Percentiles rank a stretch among this genome's conserved stretches.
Evolutionary conservation across 306 rosid species (phyloP).

Genomic region (Vicia villosa): DNA sequence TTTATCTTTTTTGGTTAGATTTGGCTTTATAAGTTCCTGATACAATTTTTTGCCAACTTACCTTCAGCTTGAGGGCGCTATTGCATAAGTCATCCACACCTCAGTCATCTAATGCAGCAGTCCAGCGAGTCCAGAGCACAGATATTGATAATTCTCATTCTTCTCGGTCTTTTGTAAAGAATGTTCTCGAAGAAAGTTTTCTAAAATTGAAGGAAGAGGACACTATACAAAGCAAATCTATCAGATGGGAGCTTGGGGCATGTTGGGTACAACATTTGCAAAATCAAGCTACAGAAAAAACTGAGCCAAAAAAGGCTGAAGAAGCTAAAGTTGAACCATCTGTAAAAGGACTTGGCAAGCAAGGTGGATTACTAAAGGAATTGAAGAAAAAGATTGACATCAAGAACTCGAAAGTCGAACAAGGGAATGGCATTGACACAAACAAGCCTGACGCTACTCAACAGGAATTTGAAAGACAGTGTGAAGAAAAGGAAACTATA

Average conservation of each 20-base stretch:
- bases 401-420: constrained; percentile 64
- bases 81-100: constrained; percentile 69
- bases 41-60: constrained; percentile 31
- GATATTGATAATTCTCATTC: constrained; percentile 55
- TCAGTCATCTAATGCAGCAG: constrained; percentile 50
- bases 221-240: constrained; percentile 52
- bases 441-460: constrained; percentile 59
- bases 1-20: constrained; percentile 1
- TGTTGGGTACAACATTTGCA: constrained; percentile 98
- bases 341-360: constrained; percentile 97
- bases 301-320: constrained; percentile 71
- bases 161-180: constrained; percentile 63
- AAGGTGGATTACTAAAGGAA: constrained; percentile 93
- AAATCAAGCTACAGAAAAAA: constrained; percentile 78
- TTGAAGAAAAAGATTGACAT: constrained; percentile 77
- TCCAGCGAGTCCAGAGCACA: constrained; percentile 54
- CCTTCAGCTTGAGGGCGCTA: constrained; percentile 80
- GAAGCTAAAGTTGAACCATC: constrained; percentile 77
- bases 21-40: constrained; percentile 38
- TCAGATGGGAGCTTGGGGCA: constrained; percentile 99
- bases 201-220: constrained; percentile 73
- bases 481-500: constrained; percentile 63
- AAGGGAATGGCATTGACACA: constrained; percentile 56
- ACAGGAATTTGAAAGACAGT: constrained; percentile 64
- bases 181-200: constrained; percentile 75